Conservation (phyloP, 805 yeast genomes). For the Schwanniomyces polymorphus region DNA sequence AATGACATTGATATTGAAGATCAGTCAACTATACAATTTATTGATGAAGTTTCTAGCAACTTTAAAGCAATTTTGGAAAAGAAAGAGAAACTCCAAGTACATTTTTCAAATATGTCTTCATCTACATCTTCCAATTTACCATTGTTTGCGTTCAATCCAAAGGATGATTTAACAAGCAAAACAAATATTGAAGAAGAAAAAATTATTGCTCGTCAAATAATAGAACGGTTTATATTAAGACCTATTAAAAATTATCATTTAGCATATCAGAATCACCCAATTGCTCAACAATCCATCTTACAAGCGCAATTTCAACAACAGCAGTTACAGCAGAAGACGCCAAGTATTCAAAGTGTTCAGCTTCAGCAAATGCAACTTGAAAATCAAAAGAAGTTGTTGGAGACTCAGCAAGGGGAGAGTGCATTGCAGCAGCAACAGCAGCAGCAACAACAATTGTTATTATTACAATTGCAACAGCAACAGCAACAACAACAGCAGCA, state of each 20-base stretch:
- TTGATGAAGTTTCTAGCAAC: conserved; percentile 47
- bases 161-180: conserved; percentile 22
- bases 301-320: conserved; percentile 34
- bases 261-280: conserved; percentile 45
- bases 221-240: conserved; percentile 38
- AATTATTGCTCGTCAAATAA: conserved; percentile 37
- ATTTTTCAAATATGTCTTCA: conserved; percentile 23
- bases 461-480: conserved; percentile 36
- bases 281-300: conserved; percentile 33
- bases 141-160: conserved; percentile 49
- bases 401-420: conserved; percentile 8
- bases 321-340: conserved; percentile 23
- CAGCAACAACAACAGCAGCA: conserved; percentile 27
- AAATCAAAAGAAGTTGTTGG: conserved; percentile 18
- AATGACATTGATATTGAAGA: conserved; percentile 53
- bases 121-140: conserved; percentile 31
- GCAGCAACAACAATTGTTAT: conserved; percentile 22
- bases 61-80: conserved; percentile 38
- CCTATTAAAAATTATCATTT: conserved; percentile 47
- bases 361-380: conserved; percentile 34
- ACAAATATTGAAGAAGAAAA: conserved; percentile 37
- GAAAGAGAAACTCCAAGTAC: conserved; percentile 40
- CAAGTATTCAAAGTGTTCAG: conserved; percentile 14
- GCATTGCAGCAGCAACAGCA: conserved; percentile 13
- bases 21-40: conserved; percentile 44